Evolutionary conservation across 2,329 filamentous ascomycete species (phyloP).

Genomic region (Fusarium fujikuroi): DNA sequence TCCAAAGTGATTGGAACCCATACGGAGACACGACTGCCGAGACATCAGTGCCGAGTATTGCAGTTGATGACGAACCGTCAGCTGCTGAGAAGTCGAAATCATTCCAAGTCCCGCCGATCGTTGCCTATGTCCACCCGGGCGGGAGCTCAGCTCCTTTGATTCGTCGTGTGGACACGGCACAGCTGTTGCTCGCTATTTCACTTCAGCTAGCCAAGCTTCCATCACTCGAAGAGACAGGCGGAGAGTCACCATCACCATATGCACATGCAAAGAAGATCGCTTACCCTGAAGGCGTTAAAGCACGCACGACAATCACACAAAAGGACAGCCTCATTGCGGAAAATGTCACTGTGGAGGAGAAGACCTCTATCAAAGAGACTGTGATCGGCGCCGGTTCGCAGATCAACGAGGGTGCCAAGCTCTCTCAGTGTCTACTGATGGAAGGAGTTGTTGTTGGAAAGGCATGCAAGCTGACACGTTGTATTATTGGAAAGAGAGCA

Average conservation of each 20-base stretch:
- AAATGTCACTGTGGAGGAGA: constrained; percentile 89
- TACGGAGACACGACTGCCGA: not conserved
- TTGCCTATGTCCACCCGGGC: constrained; percentile 83
- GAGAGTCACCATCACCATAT: constrained; percentile 72
- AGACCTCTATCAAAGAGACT: constrained; percentile 90
- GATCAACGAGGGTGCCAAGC: constrained; percentile 84
- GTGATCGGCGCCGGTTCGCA: constrained; percentile 90
- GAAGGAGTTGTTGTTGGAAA: constrained; percentile 88
- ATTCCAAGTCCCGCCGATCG: constrained; percentile 71
- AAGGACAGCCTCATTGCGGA: constrained; percentile 85
- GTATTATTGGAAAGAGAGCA: constrained; percentile 83
- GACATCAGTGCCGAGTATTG: constrained; percentile 1
- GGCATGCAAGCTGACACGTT: constrained; percentile 85
- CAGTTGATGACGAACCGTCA: constrained; percentile 10
- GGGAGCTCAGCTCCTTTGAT: constrained; percentile 70
- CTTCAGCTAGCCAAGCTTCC: constrained; percentile 87
- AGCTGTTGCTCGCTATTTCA: constrained; percentile 82
- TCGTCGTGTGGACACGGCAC: constrained; percentile 87
- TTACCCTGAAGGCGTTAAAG: constrained; percentile 83
- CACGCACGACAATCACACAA: constrained; percentile 82
- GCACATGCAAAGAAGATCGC: constrained; percentile 84
- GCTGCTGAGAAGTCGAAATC: constrained; percentile 18
- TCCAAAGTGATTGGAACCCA: constrained; percentile 1
- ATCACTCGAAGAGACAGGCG: constrained; percentile 72
- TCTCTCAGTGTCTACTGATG: constrained; percentile 92